phyloP scores from a whole-genome alignment of 768 basidiomycete genomes.

The Phanerochaete carnosa region DNA sequence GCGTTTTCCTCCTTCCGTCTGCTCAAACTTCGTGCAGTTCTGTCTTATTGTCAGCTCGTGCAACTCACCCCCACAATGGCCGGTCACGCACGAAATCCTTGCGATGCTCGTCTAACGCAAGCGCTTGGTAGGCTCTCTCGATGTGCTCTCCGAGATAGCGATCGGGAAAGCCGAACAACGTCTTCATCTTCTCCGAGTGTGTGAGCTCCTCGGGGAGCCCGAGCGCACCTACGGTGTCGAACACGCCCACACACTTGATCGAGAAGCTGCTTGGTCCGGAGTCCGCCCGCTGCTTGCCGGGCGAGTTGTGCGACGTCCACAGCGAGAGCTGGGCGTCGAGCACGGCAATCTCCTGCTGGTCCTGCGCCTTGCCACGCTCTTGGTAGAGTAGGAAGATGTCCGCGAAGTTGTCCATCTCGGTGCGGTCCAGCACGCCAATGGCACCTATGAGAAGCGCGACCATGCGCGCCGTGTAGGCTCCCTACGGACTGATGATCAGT shows the following conservation, averaged over 20 bases:
- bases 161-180: conserved; percentile 66
- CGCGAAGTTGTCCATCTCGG: conserved; percentile 70
- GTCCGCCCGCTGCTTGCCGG: conserved; percentile 50
- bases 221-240: conserved; percentile 74
- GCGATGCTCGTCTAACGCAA: conserved; percentile 66
- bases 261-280: conserved; percentile 48
- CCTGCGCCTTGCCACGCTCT: conserved; percentile 53
- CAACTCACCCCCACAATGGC: neutral
- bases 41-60: conserved; percentile 20
- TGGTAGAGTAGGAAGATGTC: conserved; percentile 60
- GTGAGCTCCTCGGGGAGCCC: conserved; percentile 68
- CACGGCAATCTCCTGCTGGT: conserved; percentile 34
- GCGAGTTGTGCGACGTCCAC: conserved; percentile 52
- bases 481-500: conserved; percentile 35
- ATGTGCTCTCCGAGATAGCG: conserved; percentile 58
- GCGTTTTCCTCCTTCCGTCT: conserved; percentile 45
- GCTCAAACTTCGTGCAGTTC: conserved; percentile 63
- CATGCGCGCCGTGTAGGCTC: conserved; percentile 76
- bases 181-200: conserved; percentile 39
- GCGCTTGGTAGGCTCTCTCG: conserved; percentile 62
- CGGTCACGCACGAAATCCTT: conserved; percentile 57
- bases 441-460: conserved; percentile 67
- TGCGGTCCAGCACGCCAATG: conserved; percentile 68
- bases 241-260: conserved; percentile 74
- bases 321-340: conserved; percentile 44